Evolutionary conservation across 1,139 yeast species (phyloP).

Genomic region (Nadsonia commutata): DNA sequence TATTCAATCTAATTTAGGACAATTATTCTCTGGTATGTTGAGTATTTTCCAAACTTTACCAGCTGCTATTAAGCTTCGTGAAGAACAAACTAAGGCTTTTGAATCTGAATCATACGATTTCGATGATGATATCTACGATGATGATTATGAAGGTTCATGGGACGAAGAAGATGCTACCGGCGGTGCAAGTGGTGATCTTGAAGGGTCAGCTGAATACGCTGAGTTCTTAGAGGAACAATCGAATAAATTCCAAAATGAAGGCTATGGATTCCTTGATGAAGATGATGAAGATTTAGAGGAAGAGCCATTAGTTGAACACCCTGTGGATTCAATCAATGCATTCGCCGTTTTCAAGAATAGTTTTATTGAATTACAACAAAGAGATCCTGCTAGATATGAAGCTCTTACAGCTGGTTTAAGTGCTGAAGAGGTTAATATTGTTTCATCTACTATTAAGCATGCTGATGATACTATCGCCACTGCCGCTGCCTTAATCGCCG

Average conservation of each 20-base stretch:
- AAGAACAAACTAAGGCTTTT: slow-evolving; percentile 44
- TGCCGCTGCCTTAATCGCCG: background rate
- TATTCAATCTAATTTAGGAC: slow-evolving; percentile 20
- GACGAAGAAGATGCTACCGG: slow-evolving; percentile 30
- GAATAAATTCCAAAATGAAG: slow-evolving; percentile 10
- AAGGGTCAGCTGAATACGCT: slow-evolving; percentile 9
- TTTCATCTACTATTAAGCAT: slow-evolving; percentile 13
- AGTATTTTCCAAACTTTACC: slow-evolving; percentile 48
- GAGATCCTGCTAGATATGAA: slow-evolving; percentile 19
- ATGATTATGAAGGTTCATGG: slow-evolving; percentile 29
- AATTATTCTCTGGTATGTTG: slow-evolving; percentile 36
- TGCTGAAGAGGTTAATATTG: slow-evolving; percentile 23
- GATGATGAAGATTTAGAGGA: slow-evolving; percentile 52
- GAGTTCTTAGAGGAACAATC: slow-evolving; percentile 4
- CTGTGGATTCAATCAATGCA: slow-evolving; percentile 61
- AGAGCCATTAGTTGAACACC: slow-evolving; percentile 68
- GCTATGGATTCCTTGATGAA: slow-evolving; percentile 21
- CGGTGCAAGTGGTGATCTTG: slow-evolving; percentile 19
- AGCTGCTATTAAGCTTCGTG: slow-evolving; percentile 48
- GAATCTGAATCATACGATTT: slow-evolving; percentile 28
- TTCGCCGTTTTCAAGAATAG: slow-evolving; percentile 36
- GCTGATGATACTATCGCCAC: slow-evolving; percentile 9
- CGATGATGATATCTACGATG: slow-evolving; percentile 30
- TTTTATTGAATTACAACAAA: slow-evolving; percentile 22
- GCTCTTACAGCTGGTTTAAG: slow-evolving; percentile 15